Percentiles rank a stretch among this genome's conserved stretches.
phyloP scores from a whole-genome alignment of 2,329 filamentous ascomycete genomes.

The Clonostachys sp. region DNA sequence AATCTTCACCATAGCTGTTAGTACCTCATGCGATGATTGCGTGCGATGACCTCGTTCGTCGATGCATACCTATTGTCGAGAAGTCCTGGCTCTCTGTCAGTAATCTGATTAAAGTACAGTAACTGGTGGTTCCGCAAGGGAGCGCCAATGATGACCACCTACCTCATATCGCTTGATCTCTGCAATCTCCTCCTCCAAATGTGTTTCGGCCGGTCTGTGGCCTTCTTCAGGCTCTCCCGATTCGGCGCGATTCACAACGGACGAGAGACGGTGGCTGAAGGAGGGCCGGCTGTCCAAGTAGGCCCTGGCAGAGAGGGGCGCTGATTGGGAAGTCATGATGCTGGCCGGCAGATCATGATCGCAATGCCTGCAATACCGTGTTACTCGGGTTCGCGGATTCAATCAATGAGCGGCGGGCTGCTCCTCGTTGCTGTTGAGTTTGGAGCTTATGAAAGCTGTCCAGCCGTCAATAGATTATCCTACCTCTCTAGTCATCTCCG shows the following conservation, averaged over 20 bases:
- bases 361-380: not conserved
- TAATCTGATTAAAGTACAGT: no score
- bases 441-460: no score
- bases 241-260: conserved; percentile 62
- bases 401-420: no score
- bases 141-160: conserved; percentile 8
- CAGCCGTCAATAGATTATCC: no score
- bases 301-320: conserved; percentile 37
- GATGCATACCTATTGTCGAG: conserved; percentile 72
- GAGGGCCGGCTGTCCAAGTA: conserved; percentile 46
- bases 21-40: not conserved
- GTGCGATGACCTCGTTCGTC: conserved; percentile 1
- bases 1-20: conserved; percentile 50
- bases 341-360: conserved; percentile 30
- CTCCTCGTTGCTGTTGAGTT: no score
- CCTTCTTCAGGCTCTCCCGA: conserved; percentile 50
- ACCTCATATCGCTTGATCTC: conserved; percentile 97
- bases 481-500: no score
- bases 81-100: conserved; percentile 59
- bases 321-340: conserved; percentile 46
- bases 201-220: conserved; percentile 53
- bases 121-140: no score
- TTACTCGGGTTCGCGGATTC: not conserved
- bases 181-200: conserved; percentile 90
- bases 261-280: conserved; percentile 61